Evolutionary conservation across 2,329 filamentous ascomycete genomes (phyloP).

Genomic region (Sarocladiaceae sp.): DNA sequence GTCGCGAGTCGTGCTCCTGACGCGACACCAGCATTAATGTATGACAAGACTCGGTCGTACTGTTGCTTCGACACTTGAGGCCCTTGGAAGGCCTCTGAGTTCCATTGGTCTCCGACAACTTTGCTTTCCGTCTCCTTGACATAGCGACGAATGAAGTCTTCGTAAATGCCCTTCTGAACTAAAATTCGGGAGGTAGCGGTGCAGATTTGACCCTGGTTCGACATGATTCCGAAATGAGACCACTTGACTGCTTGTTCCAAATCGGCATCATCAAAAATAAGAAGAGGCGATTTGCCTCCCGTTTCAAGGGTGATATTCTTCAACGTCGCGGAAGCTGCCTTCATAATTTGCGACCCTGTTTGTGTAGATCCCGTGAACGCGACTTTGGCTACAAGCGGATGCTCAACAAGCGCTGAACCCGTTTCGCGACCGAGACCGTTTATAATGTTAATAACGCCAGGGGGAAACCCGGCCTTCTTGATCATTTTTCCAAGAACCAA

Average conservation of each 20-base stretch:
- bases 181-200: constrained; percentile 55
- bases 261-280: constrained; percentile 58
- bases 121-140: constrained; percentile 49
- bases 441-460: constrained; percentile 68
- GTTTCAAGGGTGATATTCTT: constrained; percentile 58
- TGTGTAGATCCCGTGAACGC: constrained; percentile 69
- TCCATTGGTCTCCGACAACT: constrained; percentile 61
- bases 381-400: constrained; percentile 64
- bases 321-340: constrained; percentile 55
- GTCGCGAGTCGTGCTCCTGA: no score
- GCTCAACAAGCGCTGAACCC: constrained; percentile 59
- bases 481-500: constrained; percentile 59
- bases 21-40: no score
- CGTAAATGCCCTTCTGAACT: constrained; percentile 52
- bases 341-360: constrained; percentile 68
- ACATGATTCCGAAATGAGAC: constrained; percentile 39
- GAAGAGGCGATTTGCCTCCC: constrained; percentile 55
- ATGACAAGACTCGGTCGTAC: constrained; percentile 60
- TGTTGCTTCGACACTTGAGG: constrained; percentile 63
- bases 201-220: constrained; percentile 57
- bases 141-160: constrained; percentile 60
- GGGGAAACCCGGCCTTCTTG: constrained; percentile 66
- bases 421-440: constrained; percentile 62
- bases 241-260: constrained; percentile 58
- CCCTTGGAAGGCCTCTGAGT: constrained; percentile 60